Evolutionary conservation across 306 rosid genomes (phyloP).

Genomic region (Erythrophleum fordii): DNA sequence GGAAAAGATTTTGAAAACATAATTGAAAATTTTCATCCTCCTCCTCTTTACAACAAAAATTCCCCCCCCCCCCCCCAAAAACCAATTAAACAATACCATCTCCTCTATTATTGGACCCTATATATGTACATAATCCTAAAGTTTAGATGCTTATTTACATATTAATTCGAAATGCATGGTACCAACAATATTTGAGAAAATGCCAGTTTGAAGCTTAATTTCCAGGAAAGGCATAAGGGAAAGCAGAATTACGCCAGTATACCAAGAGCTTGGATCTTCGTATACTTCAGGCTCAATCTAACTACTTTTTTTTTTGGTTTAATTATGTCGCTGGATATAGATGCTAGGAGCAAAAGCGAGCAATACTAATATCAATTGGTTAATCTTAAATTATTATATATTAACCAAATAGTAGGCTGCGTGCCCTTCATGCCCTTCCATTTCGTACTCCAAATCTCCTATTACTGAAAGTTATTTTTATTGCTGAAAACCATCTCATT

Average conservation of each 20-base stretch:
- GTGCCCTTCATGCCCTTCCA: constrained; percentile 69
- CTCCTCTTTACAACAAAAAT: too few species aligned
- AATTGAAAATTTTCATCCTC: too few species aligned
- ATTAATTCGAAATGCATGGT: too few species aligned
- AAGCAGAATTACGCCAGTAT: background rate
- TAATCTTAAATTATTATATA: constrained; percentile 18
- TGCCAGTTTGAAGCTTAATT: background rate
- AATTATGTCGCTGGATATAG: constrained; percentile 4
- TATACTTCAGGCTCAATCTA: background rate
- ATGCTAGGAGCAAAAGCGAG: background rate
- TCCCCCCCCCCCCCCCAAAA: too few species aligned
- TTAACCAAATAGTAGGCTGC: constrained; percentile 51
- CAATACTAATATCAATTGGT: constrained; percentile 9
- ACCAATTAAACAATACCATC: too few species aligned
- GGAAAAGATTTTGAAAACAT: too few species aligned
- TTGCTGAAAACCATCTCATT: constrained; percentile 39
- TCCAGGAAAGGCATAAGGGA: background rate
- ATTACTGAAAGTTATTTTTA: constrained; percentile 31
- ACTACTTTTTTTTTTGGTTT: constrained; percentile 21
- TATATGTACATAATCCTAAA: background rate
- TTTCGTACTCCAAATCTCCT: constrained; percentile 11
- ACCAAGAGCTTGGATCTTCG: background rate
- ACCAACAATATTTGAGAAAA: background rate
- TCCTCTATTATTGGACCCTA: too few species aligned
- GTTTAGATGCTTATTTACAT: background rate